Evolutionary conservation across 2,329 filamentous ascomycete genomes (phyloP), one percentile per base, ranked within the genome.

Genomic region (Chrysoporthe deuterocubensis): DNA sequence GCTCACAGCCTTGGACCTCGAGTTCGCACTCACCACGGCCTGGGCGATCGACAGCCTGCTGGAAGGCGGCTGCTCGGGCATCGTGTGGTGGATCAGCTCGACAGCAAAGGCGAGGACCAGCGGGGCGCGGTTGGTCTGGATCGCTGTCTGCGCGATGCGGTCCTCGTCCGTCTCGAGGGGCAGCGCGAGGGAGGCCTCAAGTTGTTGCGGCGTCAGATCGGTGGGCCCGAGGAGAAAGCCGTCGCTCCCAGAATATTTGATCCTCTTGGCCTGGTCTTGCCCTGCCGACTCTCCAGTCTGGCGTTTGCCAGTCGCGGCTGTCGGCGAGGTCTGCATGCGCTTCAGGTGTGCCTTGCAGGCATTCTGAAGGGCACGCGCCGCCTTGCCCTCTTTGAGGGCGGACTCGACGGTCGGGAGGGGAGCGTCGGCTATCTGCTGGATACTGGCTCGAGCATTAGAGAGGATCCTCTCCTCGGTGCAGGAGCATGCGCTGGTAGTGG

Each of bases 31-130:
- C 18, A 96, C 92, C 1, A 96, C 89, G 0, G 92, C 93, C 77
- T 97, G 93, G 0, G 90, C 92, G 26, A 97, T 81, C 75, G 93
- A 96, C 26, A 97, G 81, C 59, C 92, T 85, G 75, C 92, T 95
- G n/a, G 92, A 96, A 3, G 90, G 83, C 3, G 93, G 93, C 76
- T 97, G 94, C 72, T 92, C 90, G 0, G 93, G 92, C 90, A 94
- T 95, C 0, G 92, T 96, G 75, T 91, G 89, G 58, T 91, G 90
- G 59, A 96, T 76, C 61, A 95, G 76, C 69, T 89, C 87, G 16
- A 93, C 86, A 0, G 91, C 89, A 77, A 96, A 96, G 0, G 93
- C 93, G 5, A 97, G 83, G 1, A 97, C 89, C 1, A 97, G 80
- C 1, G 94, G 93, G 2, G 94, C 93, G 50, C 94, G 85, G 74